Percentiles rank a stretch among this genome's conserved stretches.
These are phyloP conservation scores for Discostella stelligeroides DNA, from an alignment of 108 stramenopile species.

Conservation along the genomic window DNA sequence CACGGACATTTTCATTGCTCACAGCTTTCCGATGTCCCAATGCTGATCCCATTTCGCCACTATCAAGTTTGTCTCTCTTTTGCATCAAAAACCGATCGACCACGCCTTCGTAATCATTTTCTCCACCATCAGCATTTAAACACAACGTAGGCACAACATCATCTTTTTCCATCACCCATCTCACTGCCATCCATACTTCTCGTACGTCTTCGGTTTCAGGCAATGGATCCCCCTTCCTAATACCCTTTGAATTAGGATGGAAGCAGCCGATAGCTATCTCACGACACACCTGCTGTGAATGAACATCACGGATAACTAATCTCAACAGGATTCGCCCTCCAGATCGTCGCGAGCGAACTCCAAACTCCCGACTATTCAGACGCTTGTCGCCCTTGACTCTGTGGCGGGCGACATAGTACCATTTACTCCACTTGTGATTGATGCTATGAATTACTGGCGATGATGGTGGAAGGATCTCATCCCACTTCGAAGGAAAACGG, in stretches of 20 bases:
- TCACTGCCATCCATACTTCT: constrained; percentile 79
- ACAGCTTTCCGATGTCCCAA: constrained; percentile 57
- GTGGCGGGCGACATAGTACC: constrained; percentile 73
- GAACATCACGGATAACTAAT: constrained; percentile 62
- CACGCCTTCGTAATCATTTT: constrained; percentile 47
- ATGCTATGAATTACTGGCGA: constrained; percentile 34
- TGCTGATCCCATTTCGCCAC: constrained; percentile 45
- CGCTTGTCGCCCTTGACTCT: constrained; percentile 56
- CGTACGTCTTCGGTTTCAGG: constrained; percentile 61
- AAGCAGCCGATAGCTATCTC: constrained; percentile 79
- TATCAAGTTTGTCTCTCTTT: constrained; percentile 26
- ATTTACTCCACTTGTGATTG: constrained; percentile 43
- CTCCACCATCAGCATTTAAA: constrained; percentile 20
- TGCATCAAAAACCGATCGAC: constrained; percentile 64
- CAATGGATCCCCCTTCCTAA: constrained; percentile 50
- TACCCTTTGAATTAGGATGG: constrained; percentile 79
- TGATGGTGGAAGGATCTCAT: constrained; percentile 51
- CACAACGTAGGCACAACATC: constrained; percentile 27
- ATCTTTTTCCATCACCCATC: constrained; percentile 41
- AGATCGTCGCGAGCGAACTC: constrained; percentile 53
- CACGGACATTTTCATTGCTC: constrained; percentile 75
- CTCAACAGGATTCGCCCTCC: constrained; percentile 75
- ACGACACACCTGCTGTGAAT: constrained; percentile 43
- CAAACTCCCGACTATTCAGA: constrained; percentile 52
- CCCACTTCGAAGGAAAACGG: constrained; percentile 74